These are phyloP conservation scores for Agaricus blazei DNA, from an alignment of 768 basidiomycete species.

Conservation along the genomic window DNA sequence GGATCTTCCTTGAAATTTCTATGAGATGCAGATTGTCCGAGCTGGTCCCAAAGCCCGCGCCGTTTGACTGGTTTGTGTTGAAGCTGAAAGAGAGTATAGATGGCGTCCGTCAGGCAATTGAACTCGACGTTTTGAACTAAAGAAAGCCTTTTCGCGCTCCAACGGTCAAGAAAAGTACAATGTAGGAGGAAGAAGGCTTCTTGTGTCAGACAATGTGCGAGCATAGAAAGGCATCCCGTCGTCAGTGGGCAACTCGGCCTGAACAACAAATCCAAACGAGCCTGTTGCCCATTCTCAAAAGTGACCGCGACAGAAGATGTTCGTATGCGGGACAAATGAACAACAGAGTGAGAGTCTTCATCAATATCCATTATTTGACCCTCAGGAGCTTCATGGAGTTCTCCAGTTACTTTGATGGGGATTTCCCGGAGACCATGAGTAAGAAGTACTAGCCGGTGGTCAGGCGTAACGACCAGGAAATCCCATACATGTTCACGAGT, in stretches of 20 bases:
- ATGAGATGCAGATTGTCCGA: conserved; percentile 39
- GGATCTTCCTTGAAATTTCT: conserved; percentile 55
- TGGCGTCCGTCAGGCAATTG: conserved; percentile 46
- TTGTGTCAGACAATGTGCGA: conserved; percentile 56
- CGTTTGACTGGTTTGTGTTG: conserved; percentile 16
- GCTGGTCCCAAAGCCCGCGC: conserved; percentile 40
- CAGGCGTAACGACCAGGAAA: conserved; percentile 58
- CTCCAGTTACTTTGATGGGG: conserved; percentile 26
- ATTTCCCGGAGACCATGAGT: conserved; percentile 54
- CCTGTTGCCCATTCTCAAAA: conserved; percentile 45
- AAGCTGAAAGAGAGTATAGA: conserved; percentile 44
- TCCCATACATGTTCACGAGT: conserved; percentile 66
- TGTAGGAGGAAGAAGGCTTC: conserved; percentile 55
- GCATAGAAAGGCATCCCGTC: conserved; percentile 50
- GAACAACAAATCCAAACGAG: conserved; percentile 49
- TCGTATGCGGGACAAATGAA: conserved; percentile 41
- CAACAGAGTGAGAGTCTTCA: conserved; percentile 24
- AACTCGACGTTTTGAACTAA: conserved; percentile 48
- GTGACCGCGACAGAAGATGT: conserved; percentile 48
- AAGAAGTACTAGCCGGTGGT: conserved; percentile 48
- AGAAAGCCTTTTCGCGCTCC: conserved; percentile 44
- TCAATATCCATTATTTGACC: conserved; percentile 18
- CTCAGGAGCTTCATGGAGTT: not conserved
- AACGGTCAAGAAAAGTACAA: conserved; percentile 46
- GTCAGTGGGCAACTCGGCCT: conserved; percentile 53